Evolutionary conservation across 805 yeast species (phyloP).

Genomic region (Starmerella ratchasimensis): DNA sequence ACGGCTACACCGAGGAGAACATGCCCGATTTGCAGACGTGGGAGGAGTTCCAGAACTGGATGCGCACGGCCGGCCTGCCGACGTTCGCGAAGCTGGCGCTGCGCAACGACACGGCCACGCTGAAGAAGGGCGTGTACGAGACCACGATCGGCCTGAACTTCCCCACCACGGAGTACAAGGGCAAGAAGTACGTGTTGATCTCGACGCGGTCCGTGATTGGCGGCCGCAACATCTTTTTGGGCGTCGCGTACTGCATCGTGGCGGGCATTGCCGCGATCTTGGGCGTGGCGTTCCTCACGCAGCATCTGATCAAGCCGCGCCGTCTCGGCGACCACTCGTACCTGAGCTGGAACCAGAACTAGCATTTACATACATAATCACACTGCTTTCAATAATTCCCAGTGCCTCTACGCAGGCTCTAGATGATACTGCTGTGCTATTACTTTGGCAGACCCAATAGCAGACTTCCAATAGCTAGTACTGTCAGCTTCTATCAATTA

Average conservation of each 20-base stretch:
- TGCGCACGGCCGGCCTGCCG: conserved; percentile 92
- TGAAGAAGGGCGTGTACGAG: conserved; percentile 54
- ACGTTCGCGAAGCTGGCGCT: conserved; percentile 72
- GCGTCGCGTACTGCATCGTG: conserved; percentile 71
- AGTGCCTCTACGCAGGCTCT: too few species aligned
- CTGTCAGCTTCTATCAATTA: too few species aligned
- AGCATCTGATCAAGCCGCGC: conserved; percentile 75
- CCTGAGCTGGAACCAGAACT: conserved; percentile 34
- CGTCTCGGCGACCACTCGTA: conserved; percentile 70
- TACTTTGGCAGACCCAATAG: too few species aligned
- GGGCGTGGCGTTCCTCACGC: conserved; percentile 61
- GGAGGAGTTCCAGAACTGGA: conserved; percentile 92
- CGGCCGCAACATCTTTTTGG: conserved; percentile 72
- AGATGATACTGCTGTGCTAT: too few species aligned
- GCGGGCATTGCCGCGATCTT: conserved; percentile 64
- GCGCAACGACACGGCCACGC: conserved; percentile 45
- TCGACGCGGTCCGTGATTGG: conserved; percentile 78
- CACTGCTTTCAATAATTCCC: too few species aligned
- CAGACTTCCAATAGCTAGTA: too few species aligned
- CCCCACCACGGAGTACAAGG: conserved; percentile 73
- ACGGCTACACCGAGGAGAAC: conserved; percentile 77
- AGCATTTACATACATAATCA: background rate
- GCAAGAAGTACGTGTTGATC: conserved; percentile 70
- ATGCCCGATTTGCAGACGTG: conserved; percentile 61
- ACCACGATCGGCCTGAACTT: conserved; percentile 60